Evolutionary conservation across 1,139 yeast genomes (phyloP).

Genomic region (Yamadazyma friedrichii): DNA sequence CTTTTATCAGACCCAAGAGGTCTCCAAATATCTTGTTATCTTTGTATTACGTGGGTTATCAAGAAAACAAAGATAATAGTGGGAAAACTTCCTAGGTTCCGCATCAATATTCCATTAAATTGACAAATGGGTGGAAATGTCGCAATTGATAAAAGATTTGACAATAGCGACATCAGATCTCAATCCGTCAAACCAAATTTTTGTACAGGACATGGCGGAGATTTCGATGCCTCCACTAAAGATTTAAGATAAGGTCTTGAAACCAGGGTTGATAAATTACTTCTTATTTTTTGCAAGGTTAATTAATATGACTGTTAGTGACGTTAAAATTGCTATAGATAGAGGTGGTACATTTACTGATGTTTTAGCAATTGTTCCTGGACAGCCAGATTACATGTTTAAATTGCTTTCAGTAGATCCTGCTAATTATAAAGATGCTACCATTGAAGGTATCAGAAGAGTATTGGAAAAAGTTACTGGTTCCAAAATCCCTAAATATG

Average conservation of each 20-base stretch:
- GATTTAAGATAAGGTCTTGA: background rate
- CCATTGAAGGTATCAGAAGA: conserved; percentile 22
- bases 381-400: conserved; percentile 14
- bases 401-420: conserved; percentile 22
- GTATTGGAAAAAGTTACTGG: conserved; percentile 16
- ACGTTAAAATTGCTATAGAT: conserved; percentile 18
- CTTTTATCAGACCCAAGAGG: too few relatives aligned
- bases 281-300: background rate
- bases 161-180: too few relatives aligned
- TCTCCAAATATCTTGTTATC: too few relatives aligned
- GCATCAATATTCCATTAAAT: background rate
- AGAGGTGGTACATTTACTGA: conserved; percentile 25
- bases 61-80: too few relatives aligned
- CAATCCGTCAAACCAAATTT: too few relatives aligned
- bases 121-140: too few relatives aligned
- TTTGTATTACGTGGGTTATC: too few relatives aligned
- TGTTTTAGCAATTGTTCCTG: conserved; percentile 15
- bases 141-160: too few relatives aligned
- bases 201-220: too few relatives aligned
- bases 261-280: background rate
- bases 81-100: too few relatives aligned
- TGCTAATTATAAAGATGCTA: conserved; percentile 20
- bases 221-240: background rate
- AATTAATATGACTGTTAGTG: conserved; percentile 11
- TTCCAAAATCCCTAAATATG: conserved; percentile 14